These are phyloP conservation scores for Casaregolazyma suthepensis DNA, from an alignment of 1,139 yeast species.

Conservation along the genomic window DNA sequence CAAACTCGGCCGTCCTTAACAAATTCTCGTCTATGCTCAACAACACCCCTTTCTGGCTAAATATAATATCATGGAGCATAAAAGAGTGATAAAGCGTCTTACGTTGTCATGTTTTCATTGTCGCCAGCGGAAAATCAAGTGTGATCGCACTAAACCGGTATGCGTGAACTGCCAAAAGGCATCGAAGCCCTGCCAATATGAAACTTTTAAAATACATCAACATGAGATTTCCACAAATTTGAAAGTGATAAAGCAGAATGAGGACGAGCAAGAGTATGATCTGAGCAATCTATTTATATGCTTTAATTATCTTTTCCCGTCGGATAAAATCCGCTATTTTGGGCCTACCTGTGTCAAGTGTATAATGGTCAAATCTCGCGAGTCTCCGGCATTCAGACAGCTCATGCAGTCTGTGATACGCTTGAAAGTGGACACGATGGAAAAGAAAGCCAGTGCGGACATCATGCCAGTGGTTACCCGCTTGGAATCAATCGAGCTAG, in stretches of 20 bases:
- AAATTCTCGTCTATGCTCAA: neutral
- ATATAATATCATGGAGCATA: neutral
- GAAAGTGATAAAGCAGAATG: neutral
- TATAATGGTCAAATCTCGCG: neutral
- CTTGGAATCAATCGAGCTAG: neutral
- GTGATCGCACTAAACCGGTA: slow-evolving; percentile 49
- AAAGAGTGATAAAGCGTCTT: neutral
- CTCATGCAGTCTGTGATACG: neutral
- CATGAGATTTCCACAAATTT: neutral
- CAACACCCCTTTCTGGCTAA: neutral
- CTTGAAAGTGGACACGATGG: neutral
- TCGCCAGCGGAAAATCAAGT: slow-evolving; percentile 52
- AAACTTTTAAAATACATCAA: neutral
- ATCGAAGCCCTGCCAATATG: slow-evolving; percentile 45
- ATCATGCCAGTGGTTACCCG: neutral
- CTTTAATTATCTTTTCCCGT: neutral
- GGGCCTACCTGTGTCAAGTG: neutral
- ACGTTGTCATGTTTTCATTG: slow-evolving; percentile 29
- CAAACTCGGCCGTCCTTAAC: neutral
- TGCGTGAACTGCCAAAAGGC: slow-evolving; percentile 50
- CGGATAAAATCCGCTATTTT: neutral
- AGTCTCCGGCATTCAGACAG: neutral
- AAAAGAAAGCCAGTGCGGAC: neutral
- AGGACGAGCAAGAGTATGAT: neutral
- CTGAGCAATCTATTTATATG: neutral